Conservation (phyloP, 306 rosid genomes). For the Dryas alaskensis region DNA sequence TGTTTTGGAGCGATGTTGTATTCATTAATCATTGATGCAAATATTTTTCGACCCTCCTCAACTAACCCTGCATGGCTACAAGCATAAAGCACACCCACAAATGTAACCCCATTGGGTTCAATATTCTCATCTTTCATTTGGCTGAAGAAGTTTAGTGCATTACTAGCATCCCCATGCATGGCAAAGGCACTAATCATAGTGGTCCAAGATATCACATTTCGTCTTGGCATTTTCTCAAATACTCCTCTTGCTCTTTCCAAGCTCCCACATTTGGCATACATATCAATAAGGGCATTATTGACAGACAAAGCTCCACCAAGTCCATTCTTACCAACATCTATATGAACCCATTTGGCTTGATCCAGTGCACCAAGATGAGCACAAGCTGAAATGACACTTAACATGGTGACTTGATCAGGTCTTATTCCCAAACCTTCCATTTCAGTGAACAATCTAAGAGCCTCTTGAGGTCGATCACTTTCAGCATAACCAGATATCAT, state of each 20-base stretch:
- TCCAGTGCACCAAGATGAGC: conserved; percentile 60
- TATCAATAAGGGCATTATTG: conserved; percentile 71
- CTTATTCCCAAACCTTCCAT: conserved; percentile 42
- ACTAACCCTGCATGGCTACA: conserved; percentile 86
- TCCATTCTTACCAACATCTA: conserved; percentile 50
- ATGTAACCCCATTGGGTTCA: conserved; percentile 74
- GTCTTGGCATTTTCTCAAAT: conserved; percentile 59
- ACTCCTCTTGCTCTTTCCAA: conserved; percentile 60
- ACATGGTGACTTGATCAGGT: conserved; percentile 71
- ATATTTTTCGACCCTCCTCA: conserved; percentile 54
- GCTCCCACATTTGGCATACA: conserved; percentile 74
- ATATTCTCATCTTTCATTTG: conserved; percentile 55
- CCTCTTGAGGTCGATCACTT: conserved; percentile 69
- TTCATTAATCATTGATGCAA: conserved; percentile 61
- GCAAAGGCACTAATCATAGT: conserved; percentile 75
- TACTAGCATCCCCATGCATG: conserved; percentile 66
- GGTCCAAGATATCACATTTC: conserved; percentile 76
- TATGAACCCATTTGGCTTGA: conserved; percentile 61
- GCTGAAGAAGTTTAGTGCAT: conserved; percentile 53
- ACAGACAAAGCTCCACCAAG: conserved; percentile 50
- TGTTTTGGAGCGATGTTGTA: conserved; percentile 62
- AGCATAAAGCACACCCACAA: conserved; percentile 85
- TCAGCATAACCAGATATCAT: conserved; percentile 81
- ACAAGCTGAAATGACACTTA: conserved; percentile 76
- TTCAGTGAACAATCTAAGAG: conserved; percentile 61